These are phyloP conservation scores for Stromatinia cepivora DNA, from an alignment of 2,329 filamentous ascomycete genomes.

Conservation along the genomic window DNA sequence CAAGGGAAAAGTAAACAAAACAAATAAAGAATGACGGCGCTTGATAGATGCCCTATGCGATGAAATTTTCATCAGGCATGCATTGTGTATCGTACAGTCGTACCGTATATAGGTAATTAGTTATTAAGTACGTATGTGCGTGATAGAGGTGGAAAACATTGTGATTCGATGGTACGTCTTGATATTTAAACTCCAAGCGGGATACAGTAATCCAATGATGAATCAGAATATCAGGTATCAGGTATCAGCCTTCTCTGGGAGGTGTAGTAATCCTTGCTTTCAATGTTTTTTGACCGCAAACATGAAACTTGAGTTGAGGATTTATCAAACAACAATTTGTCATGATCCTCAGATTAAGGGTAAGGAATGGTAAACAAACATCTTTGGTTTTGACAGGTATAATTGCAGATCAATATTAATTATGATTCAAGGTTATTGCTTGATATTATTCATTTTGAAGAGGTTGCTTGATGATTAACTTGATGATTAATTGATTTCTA, in stretches of 20 bases:
- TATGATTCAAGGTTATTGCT: background rate
- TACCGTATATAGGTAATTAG: background rate
- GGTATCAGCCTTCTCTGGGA: slow-evolving; percentile 15
- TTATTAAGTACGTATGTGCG: too few species aligned
- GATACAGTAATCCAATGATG: background rate
- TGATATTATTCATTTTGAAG: background rate
- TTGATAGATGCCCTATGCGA: background rate
- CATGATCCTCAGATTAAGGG: too few species aligned
- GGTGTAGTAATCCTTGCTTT: slow-evolving; percentile 11
- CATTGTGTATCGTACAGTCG: background rate
- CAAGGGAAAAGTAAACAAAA: background rate
- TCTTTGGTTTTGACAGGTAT: background rate
- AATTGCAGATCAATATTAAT: background rate
- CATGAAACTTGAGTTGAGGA: background rate
- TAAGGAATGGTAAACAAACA: background rate
- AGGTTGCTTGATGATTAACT: background rate
- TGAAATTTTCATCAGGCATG: background rate
- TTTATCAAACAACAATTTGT: background rate
- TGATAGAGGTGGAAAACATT: background rate
- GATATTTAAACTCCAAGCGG: background rate
- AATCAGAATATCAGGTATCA: background rate
- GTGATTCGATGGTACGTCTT: background rate
- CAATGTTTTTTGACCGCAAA: background rate
- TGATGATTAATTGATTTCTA: background rate
- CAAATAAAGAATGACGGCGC: slow-evolving; percentile 1